Percentiles rank a stretch among this genome's conserved stretches.
Evolutionary conservation across 1,284 basidiomycete species (phyloP).

Genomic region (Malassezia dermatis): DNA sequence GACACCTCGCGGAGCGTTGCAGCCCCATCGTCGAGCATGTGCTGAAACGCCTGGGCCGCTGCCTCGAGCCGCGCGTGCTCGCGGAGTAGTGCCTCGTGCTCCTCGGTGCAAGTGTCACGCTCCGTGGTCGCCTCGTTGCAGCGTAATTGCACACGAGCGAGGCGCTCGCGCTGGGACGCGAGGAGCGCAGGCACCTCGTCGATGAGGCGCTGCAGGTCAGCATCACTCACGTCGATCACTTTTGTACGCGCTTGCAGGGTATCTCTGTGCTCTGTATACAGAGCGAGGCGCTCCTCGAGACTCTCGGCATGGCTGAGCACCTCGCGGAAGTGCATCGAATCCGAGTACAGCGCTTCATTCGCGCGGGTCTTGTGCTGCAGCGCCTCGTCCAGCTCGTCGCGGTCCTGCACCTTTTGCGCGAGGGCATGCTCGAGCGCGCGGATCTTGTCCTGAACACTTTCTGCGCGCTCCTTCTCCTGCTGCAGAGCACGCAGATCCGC

Average conservation of each 20-base stretch:
- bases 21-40: slow-evolving; percentile 21
- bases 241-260: slow-evolving; percentile 55
- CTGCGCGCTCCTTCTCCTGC: slow-evolving; percentile 73
- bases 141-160: not conserved
- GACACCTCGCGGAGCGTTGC: slow-evolving; percentile 12
- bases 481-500: slow-evolving; percentile 71
- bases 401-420: slow-evolving; percentile 27
- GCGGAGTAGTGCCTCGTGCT: slow-evolving; percentile 10
- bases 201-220: slow-evolving; percentile 28
- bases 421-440: slow-evolving; percentile 25
- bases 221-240: slow-evolving; percentile 53
- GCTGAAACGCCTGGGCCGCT: slow-evolving; percentile 4
- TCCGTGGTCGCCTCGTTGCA: not conserved
- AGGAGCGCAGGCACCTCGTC: slow-evolving; percentile 20
- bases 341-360: slow-evolving; percentile 73
- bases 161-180: not conserved
- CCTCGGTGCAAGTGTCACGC: not conserved
- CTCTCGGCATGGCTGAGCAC: slow-evolving; percentile 65
- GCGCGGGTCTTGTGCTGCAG: slow-evolving; percentile 55
- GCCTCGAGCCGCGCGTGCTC: slow-evolving; percentile 8
- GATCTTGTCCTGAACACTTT: slow-evolving; percentile 51
- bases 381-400: slow-evolving; percentile 31
- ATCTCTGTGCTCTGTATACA: slow-evolving; percentile 57
- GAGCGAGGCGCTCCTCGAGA: slow-evolving; percentile 60
- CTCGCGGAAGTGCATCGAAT: slow-evolving; percentile 72